Evolutionary conservation across 768 basidiomycete genomes (phyloP).

Genomic region (Lepiota venenata): DNA sequence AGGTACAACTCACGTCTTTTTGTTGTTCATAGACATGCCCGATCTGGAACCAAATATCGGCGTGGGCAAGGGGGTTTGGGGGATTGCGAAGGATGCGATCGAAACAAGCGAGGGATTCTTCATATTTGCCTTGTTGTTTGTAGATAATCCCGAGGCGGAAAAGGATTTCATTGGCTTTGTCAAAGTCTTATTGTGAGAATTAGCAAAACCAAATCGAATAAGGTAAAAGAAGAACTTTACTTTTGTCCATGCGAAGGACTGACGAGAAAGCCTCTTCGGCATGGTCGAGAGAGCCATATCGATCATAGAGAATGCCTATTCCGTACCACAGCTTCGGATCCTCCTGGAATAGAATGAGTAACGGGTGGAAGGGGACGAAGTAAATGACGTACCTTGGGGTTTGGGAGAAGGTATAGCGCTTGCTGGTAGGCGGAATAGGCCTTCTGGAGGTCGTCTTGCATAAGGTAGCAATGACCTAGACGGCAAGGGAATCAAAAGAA

Average conservation of each 20-base stretch:
- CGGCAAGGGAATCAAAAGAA: constrained; percentile 11
- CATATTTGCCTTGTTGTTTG: constrained; percentile 96
- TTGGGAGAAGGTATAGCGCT: constrained; percentile 91
- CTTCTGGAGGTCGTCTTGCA: constrained; percentile 99
- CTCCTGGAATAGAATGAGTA: constrained; percentile 43
- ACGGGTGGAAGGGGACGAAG: neutral
- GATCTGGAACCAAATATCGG: constrained; percentile 99
- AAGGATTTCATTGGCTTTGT: constrained; percentile 98
- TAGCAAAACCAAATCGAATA: constrained; percentile 12
- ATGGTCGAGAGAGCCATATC: constrained; percentile 97
- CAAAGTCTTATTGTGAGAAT: constrained; percentile 66
- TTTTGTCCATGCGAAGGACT: constrained; percentile 95
- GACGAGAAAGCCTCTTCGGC: constrained; percentile 98
- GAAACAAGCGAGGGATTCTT: constrained; percentile 87
- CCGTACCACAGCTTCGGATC: constrained; percentile 99
- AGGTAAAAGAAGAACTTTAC: constrained; percentile 42
- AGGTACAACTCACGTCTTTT: constrained; percentile 66
- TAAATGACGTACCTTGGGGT: constrained; percentile 72
- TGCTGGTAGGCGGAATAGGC: constrained; percentile 99
- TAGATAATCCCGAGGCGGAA: constrained; percentile 99
- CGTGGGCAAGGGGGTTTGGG: constrained; percentile 91
- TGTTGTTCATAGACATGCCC: constrained; percentile 98
- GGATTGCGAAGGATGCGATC: constrained; percentile 95
- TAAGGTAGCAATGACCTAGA: constrained; percentile 93
- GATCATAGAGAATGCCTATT: constrained; percentile 97